Base-by-base conservation (phyloP, 306 rosid species). In the Trifolium subterraneum region DNA sequence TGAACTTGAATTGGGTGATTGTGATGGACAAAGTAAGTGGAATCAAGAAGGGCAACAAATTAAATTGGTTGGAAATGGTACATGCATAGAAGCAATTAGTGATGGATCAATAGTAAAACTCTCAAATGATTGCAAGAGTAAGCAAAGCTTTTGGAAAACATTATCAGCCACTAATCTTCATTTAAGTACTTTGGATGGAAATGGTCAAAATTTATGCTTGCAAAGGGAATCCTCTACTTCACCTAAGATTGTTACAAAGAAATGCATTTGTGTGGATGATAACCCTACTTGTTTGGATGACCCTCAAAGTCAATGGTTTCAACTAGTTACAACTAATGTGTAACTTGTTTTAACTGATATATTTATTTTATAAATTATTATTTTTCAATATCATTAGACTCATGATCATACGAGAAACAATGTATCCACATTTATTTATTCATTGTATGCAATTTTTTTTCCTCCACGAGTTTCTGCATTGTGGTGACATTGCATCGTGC, bases 211-310 rank as follows among this genome's bases (percentile, higher is more conserved):
- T 4, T 10, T 79, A 13, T 81, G 84, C 70, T 38, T 82, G 61
- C 55, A 82, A 27, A 73, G 36, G 6, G 50, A 79, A 68, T 36
- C 75, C 9, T 5, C 20, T n/a, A 44, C 16, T 10, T 85, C 82
- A 0, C 9, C 74, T 18, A 22, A 27, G 70, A 59, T 82, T 50
- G 70, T 80, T 20, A 71, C 76, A 6, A 80, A 22, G 4, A 77
- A n/a, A 31, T 82, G 87, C 66, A 80, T 82, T 12, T 80, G 87
- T 44, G 66, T 73, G 1, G 72, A 33, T 63, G 65, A 81, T 16
- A 42, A 79, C 7, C 58, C 25, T 51, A n/a, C 10, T 51, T 51
- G 23, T 18, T 51, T 51, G 58, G 23, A 51, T 51, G 58, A 51
- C 20, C 58, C 58, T 51, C 58, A 7, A 51, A n/a, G 23, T 16